A percentile compares a stretch with the other conserved stretches of the same genome.
phyloP scores from a whole-genome alignment of 768 basidiomycete species.

The Lyophyllum atratum region DNA sequence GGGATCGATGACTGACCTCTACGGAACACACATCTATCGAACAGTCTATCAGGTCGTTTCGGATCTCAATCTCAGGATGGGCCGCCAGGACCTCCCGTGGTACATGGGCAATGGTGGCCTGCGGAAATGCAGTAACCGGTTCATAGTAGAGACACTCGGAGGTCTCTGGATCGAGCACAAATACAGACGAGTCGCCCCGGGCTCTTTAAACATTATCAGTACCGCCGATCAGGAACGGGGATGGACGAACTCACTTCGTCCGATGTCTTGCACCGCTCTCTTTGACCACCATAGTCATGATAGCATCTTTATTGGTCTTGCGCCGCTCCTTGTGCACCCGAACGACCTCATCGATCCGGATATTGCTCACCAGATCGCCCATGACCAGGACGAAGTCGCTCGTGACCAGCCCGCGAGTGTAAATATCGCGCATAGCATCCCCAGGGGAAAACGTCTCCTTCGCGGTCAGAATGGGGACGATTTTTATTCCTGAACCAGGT shows the following conservation, averaged over 20 bases:
- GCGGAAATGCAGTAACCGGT: conserved; percentile 70
- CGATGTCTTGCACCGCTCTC: conserved; percentile 72
- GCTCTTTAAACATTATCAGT: conserved; percentile 44
- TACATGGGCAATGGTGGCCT: conserved; percentile 57
- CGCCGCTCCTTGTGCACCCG: conserved; percentile 86
- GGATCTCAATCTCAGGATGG: conserved; percentile 82
- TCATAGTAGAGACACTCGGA: conserved; percentile 88
- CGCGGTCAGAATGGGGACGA: conserved; percentile 82
- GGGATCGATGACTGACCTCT: conserved; percentile 55
- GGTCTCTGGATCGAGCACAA: conserved; percentile 74
- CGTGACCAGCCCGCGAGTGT: conserved; percentile 87
- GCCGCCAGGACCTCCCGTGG: conserved; percentile 76
- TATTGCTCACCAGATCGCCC: conserved; percentile 92
- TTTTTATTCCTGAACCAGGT: conserved; percentile 76
- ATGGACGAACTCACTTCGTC: conserved; percentile 59
- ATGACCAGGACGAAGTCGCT: conserved; percentile 90
- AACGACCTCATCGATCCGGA: conserved; percentile 88
- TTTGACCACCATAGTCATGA: conserved; percentile 96
- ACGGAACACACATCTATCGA: conserved; percentile 93
- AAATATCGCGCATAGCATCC: conserved; percentile 92
- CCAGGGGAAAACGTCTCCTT: conserved; percentile 88
- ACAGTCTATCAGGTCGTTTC: conserved; percentile 87
- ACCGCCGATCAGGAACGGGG: conserved; percentile 4
- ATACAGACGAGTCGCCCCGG: conserved; percentile 72
- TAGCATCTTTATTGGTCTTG: conserved; percentile 86